Base-by-base conservation (phyloP, 768 basidiomycete genomes). In the Russula brevipes region DNA sequence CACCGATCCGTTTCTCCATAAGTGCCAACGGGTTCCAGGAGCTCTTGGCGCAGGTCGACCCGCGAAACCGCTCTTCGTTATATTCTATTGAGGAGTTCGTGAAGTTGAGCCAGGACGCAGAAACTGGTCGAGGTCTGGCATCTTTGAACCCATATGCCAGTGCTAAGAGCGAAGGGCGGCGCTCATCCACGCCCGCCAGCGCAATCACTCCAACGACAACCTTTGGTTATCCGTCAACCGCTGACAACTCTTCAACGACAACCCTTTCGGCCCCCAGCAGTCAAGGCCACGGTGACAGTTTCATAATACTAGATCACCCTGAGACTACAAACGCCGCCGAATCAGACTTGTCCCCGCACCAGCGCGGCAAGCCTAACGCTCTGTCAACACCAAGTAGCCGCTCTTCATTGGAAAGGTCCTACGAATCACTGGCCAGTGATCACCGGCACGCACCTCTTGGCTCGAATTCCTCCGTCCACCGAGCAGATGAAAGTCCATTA, bases 1-100 rank as follows among this genome's bases (percentile, higher is more conserved):
- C 93, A 3, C 91, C 91, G 0, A 94, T 96, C 70, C 85, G 91
- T n/a, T 88, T 96, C 73, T 95, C 94, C 16, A 81, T 96, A 76
- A 88, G 85, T 62, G 82, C 85, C 51, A 78, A 84, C 0, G 94
- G 96, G 72, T 94, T 98, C 70, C 84, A 86, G 0, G 88, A 89
- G 62, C 73, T 90, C 17, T 79, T 90, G 55, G 83, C 75, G 68
- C 82, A 83, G 38, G 82, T 85, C 6, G 82, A 81, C 42, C 82
- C 65, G 16, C 58, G 45, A 38, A 54, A 64, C n/a, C 63, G 58
- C 47, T 60, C 57, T 70, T 81, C 60, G 78, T 79, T 68, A 76
- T 79, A 17, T 36, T 50, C 52, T 16, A 70, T 83, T 53, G 79
- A 81, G 45, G 75, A 77, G 51, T 73, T 86, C 41, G 76, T 80